Base-by-base conservation (phyloP, 2,329 filamentous ascomycete species). In the Bretziella fagacearum region DNA sequence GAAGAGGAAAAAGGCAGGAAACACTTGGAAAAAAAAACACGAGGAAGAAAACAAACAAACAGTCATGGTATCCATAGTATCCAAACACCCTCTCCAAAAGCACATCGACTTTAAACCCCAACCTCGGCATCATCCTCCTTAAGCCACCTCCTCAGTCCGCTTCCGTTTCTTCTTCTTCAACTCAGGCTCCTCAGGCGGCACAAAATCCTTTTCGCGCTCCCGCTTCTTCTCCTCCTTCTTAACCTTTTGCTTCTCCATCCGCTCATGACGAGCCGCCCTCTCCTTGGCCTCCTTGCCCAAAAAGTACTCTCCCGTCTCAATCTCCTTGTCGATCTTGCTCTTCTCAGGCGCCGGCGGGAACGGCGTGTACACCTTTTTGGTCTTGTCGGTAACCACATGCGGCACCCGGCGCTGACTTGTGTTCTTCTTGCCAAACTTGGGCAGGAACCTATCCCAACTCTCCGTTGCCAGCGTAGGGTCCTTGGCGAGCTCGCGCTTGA, bases 261-360 rank as follows among this genome's bases (percentile, higher is more conserved):
- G 71, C 58, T 84, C 82, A 59, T 89, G 81, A 63, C 82, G 79
- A 40, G 71, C 77, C 47, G 79, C 81, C 52, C 87, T 73, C 58
- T 93, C 84, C 71, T 93, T 94, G 51, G 85, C 87, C 58, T 87
- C 78, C 69, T 94, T 94, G 59, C 80, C 79, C 59, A 98, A 65
- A 63, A 96, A 96, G 67, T 93, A 98, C 66, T 96, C 89, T 65
- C 91, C 89, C 56, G 77, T 87, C 70, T 98, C 91, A 67, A 98
- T 94, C 72, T 98, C 89, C 63, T 86, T 66, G 64, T 98, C 91
- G 56, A 98, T 75, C 76, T 96, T 98, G 76, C 87, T 95, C 83
- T 94, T 94, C 71, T 98, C 89, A 54, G 87, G 86, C 36, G 86
- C 76, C 5, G 91, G 91, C 42, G 91, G 91, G 78, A 98, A 98